Conservation (phyloP, 345 rosid genomes). For the Arabidopsis arenosa region DNA sequence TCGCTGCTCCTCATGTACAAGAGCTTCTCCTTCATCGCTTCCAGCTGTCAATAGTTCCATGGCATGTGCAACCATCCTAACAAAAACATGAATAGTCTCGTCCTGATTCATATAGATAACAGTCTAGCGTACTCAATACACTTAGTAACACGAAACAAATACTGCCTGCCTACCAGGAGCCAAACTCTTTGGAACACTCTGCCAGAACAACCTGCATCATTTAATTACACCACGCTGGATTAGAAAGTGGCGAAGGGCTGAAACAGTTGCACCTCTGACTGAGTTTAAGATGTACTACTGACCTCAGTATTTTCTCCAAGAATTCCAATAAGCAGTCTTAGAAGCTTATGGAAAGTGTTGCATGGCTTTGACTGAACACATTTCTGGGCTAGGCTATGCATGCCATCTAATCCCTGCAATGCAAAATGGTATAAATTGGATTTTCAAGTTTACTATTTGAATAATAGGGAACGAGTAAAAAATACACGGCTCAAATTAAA, state of each 20-base stretch:
- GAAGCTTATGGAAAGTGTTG: constrained; percentile 68
- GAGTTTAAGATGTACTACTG: constrained; percentile 30
- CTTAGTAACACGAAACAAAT: constrained; percentile 24
- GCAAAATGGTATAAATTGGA: constrained; percentile 20
- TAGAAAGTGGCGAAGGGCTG: constrained; percentile 18
- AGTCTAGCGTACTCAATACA: constrained; percentile 20
- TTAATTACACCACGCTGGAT: constrained; percentile 22
- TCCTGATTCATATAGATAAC: constrained; percentile 18
- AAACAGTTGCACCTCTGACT: constrained; percentile 6
- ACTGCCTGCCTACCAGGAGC: constrained; percentile 76
- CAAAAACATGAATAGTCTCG: constrained; percentile 29
- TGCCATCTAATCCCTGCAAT: constrained; percentile 85
- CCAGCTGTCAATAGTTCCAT: constrained; percentile 84
- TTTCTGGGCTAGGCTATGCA: constrained; percentile 85
- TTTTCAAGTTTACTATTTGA: neutral
- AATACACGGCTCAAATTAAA: constrained; percentile 10
- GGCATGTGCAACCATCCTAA: constrained; percentile 96
- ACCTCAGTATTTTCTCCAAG: constrained; percentile 95
- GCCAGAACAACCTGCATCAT: constrained; percentile 82
- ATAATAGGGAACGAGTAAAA: constrained; percentile 10
- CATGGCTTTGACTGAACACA: constrained; percentile 76
- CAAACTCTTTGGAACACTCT: constrained; percentile 90
- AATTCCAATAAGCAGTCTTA: constrained; percentile 73
- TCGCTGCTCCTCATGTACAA: constrained; percentile 76
- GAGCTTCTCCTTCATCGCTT: constrained; percentile 71